A percentile compares a stretch with the other conserved stretches of the same genome.
phyloP scores from a whole-genome alignment of 2,329 filamentous ascomycete genomes.

The Trichophyton schoenleinii region DNA sequence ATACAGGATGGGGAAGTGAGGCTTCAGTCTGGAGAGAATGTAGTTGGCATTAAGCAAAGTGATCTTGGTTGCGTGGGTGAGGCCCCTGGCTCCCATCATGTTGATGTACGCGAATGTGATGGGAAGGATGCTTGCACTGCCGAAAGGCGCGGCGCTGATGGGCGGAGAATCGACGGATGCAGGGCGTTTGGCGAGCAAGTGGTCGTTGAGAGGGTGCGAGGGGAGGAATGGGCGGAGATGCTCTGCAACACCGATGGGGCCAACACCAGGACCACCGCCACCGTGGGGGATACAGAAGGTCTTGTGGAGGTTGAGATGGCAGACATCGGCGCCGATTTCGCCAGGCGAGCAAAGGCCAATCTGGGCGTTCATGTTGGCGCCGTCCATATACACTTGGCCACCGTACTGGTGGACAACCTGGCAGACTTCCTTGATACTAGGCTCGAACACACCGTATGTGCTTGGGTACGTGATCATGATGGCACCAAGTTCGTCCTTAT shows the following conservation, averaged over 20 bases:
- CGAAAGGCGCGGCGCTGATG: conserved; percentile 71
- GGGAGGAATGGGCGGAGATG: conserved; percentile 69
- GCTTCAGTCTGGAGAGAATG: conserved; percentile 73
- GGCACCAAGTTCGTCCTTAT: conserved; percentile 71
- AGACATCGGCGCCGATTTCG: conserved; percentile 90
- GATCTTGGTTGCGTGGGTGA: conserved; percentile 81
- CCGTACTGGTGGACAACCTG: conserved; percentile 74
- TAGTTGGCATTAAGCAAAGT: conserved; percentile 97
- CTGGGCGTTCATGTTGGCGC: conserved; percentile 96
- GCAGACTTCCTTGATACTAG: conserved; percentile 72
- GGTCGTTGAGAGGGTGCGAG: conserved; percentile 49
- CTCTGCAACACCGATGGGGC: conserved; percentile 80
- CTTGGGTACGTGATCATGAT: conserved; percentile 97
- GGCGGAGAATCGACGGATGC: conserved; percentile 41
- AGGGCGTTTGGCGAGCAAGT: conserved; percentile 28
- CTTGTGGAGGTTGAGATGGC: conserved; percentile 95
- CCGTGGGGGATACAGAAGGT: conserved; percentile 98
- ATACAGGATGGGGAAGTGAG: conserved; percentile 85
- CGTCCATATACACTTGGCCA: conserved; percentile 96
- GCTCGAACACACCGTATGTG: conserved; percentile 91
- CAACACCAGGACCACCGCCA: conserved; percentile 84
- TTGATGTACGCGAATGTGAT: conserved; percentile 94
- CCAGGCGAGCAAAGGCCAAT: conserved; percentile 91
- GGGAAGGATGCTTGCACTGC: conserved; percentile 80
- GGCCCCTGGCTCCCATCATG: conserved; percentile 73